Evolutionary conservation across 1,284 basidiomycete genomes (phyloP).

Genomic region (Peniophora sp.): DNA sequence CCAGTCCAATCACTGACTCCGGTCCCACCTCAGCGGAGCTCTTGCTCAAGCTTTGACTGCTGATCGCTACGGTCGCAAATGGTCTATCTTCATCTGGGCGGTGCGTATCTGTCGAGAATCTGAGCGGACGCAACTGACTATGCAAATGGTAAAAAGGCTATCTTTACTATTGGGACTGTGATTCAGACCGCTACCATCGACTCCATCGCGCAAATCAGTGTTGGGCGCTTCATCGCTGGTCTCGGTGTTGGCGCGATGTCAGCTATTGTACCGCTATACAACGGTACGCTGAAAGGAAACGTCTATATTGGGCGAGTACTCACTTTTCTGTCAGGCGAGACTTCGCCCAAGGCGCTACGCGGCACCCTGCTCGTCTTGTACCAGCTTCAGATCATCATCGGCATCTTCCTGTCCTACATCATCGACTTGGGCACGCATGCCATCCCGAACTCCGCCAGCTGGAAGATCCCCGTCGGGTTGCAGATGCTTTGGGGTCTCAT

Average conservation of each 20-base stretch:
- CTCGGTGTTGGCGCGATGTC: constrained; percentile 62
- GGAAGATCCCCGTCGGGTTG: constrained; percentile 8
- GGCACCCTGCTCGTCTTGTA: neutral
- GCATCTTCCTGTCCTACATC: neutral
- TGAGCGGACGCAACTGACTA: too few relatives aligned
- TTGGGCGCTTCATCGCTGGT: constrained; percentile 65
- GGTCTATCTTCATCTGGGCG: constrained; percentile 74
- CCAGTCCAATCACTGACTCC: neutral
- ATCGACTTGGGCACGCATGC: neutral
- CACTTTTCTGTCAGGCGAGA: constrained; percentile 47
- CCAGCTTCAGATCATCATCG: neutral
- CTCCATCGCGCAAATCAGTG: constrained; percentile 58
- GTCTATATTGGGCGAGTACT: too few relatives aligned
- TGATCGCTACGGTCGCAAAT: constrained; percentile 63
- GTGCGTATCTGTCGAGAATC: constrained; percentile 14
- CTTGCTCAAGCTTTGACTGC: constrained; percentile 70
- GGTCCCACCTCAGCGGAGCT: constrained; percentile 35
- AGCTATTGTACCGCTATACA: constrained; percentile 66
- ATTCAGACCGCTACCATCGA: constrained; percentile 62
- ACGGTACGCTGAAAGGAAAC: too few relatives aligned
- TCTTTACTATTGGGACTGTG: constrained; percentile 65
- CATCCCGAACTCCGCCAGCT: constrained; percentile 2
- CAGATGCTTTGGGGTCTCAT: constrained; percentile 10
- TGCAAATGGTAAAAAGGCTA: too few relatives aligned
- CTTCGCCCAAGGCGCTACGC: constrained; percentile 48